A percentile compares a stretch with the other conserved stretches of the same genome.
These are phyloP conservation scores for Polytrichum commune DNA, from an alignment of 225 moss, liverwort and hornwort genomes.

Conservation along the genomic window DNA sequence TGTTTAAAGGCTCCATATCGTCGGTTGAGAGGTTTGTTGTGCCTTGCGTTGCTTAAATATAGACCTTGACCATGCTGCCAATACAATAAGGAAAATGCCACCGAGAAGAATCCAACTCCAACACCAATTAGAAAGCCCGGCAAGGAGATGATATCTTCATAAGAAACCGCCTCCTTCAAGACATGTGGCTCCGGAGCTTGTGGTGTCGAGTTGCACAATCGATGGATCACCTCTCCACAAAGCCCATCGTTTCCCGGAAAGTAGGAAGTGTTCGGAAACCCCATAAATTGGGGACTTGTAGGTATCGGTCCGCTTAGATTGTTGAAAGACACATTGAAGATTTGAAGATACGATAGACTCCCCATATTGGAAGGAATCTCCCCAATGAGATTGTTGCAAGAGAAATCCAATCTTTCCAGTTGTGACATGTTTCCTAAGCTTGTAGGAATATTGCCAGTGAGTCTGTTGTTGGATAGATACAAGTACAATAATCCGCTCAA, in stretches of 20 bases:
- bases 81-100: background rate
- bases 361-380: background rate
- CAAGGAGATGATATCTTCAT: background rate
- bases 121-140: background rate
- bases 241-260: constrained; percentile 6
- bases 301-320: background rate
- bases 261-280: background rate
- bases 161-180: background rate
- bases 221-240: constrained; percentile 1
- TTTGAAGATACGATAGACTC: background rate
- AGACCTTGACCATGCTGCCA: too few species aligned
- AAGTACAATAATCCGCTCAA: too few species aligned
- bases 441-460: constrained; percentile 1
- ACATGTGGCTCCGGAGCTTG: background rate
- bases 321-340: constrained; percentile 14
- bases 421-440: background rate
- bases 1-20: too few species aligned
- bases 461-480: too few species aligned
- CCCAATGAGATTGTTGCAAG: background rate
- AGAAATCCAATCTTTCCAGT: background rate
- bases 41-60: too few species aligned
- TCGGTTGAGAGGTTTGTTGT: too few species aligned
- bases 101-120: background rate
- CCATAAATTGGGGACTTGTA: background rate
- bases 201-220: background rate